Base-by-base conservation (phyloP, 2,329 filamentous ascomycete genomes). In the Hypoxylon rubiginosum region DNA sequence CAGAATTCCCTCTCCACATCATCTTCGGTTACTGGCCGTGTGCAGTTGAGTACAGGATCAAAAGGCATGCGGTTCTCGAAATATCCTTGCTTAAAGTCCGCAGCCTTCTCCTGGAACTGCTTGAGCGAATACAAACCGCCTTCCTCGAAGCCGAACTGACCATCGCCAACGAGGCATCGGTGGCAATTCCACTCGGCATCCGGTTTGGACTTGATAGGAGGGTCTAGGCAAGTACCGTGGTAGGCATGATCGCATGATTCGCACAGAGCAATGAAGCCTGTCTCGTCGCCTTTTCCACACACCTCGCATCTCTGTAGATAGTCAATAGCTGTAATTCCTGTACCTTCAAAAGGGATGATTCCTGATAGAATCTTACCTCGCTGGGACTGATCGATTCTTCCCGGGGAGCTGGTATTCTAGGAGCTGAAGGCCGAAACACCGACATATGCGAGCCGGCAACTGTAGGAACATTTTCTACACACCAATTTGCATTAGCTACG, bases 361-460 rank as follows among this genome's bases (percentile, higher is more conserved):
- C 21, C 2, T 2, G 45, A 10, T 11, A 19, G 17, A 28, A 24
- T 50, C 75, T 68, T 73, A 81, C 77, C 77, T 88, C 85, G 55
- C 81, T 82, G 7, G 81, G 74, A n/a, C 76, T 72, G 9, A 77
- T 72, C 24, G 78, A 67, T 61, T 89, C 86, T 61, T 88, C 87
- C 58, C 86, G 83, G 19, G 85, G 84, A 62, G 89, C 83, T 67
- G 85, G 84, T 64, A 90, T 84, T 68, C 88, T 87, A 17, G 91
- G 92, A 15, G 90, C 90, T 26, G 92, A 90, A 61, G 95, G 93
- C 57, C 95, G 92, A 76, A 97, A 94, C 74, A 95, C 88, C 66
- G 93, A 96, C 94, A 98, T 98, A 81, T 98, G 94, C 56, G 95
- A 98, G 58, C 96, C 96, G 70, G 94, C 94, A 71, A 99, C 93